Evolutionary conservation across 2,329 filamentous ascomycete species (phyloP).

Genomic region (Cladophialophora carrionii): DNA sequence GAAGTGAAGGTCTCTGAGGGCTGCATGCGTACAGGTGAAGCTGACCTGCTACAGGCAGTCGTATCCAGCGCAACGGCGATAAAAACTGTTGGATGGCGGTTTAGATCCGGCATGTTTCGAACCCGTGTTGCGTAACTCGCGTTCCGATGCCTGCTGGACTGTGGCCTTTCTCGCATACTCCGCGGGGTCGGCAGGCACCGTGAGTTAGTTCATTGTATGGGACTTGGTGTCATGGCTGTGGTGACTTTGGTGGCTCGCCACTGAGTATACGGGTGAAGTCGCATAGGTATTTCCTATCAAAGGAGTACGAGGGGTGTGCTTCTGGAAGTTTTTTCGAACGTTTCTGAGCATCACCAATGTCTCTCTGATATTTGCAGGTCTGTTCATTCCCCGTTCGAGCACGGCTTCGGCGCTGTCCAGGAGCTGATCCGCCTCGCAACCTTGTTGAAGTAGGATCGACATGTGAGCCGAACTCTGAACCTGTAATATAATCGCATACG

Average conservation of each 20-base stretch:
- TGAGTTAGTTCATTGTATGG: background rate
- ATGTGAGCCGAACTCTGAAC: slow-evolving; percentile 17
- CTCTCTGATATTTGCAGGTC: slow-evolving; percentile 15
- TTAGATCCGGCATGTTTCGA: too few relatives aligned
- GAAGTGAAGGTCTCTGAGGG: slow-evolving; percentile 6
- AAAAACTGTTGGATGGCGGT: too few relatives aligned
- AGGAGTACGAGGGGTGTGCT: slow-evolving; percentile 6
- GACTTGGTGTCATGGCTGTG: slow-evolving; percentile 1
- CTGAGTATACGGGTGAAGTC: slow-evolving; percentile 18
- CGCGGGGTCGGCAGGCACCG: too few relatives aligned
- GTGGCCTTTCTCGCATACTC: too few relatives aligned
- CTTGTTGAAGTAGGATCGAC: slow-evolving; percentile 16
- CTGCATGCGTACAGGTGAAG: background rate
- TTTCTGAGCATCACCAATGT: slow-evolving; percentile 13
- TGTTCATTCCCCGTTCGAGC: slow-evolving; percentile 15
- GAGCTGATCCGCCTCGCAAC: slow-evolving; percentile 13
- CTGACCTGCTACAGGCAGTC: slow-evolving; percentile 13
- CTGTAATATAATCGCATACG: slow-evolving; percentile 21
- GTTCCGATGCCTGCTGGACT: too few relatives aligned
- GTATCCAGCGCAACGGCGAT: slow-evolving; percentile 2
- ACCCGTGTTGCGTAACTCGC: too few relatives aligned
- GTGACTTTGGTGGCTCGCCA: slow-evolving; percentile 5
- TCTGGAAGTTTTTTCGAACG: slow-evolving; percentile 17
- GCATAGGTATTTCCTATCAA: background rate
- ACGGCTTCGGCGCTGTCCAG: slow-evolving; percentile 15